Conservation (phyloP, 768 basidiomycete genomes). For the Roridomyces roridus region DNA sequence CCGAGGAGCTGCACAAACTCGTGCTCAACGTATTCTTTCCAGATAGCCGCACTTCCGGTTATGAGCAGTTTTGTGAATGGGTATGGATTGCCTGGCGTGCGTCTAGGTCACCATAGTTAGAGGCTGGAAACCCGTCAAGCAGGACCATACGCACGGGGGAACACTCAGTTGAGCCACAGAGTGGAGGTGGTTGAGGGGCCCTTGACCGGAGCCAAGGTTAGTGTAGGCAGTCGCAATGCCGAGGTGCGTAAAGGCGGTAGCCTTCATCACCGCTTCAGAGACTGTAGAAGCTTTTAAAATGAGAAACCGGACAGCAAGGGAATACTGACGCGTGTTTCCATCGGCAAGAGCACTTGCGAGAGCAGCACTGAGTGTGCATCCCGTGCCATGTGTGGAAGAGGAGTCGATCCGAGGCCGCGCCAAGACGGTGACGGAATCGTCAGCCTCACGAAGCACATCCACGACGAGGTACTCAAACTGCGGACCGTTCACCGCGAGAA, state of each 20-base stretch:
- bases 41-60: conserved; percentile 54
- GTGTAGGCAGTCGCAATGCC: conserved; percentile 71
- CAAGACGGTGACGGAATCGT: conserved; percentile 52
- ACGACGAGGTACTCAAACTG: conserved; percentile 52
- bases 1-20: conserved; percentile 83
- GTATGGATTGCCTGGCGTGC: conserved; percentile 63
- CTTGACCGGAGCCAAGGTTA: conserved; percentile 75
- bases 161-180: conserved; percentile 54
- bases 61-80: conserved; percentile 75
- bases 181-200: conserved; percentile 89
- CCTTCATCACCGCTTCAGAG: conserved; percentile 61
- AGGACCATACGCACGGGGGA: conserved; percentile 44
- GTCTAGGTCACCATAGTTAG: conserved; percentile 42
- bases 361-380: conserved; percentile 89
- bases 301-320: neutral
- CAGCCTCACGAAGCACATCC: conserved; percentile 61
- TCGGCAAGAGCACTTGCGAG: conserved; percentile 70
- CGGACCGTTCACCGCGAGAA: conserved; percentile 42
- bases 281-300: conserved; percentile 41
- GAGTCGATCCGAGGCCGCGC: conserved; percentile 68
- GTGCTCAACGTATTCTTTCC: conserved; percentile 84
- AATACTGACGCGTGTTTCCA: conserved; percentile 48
- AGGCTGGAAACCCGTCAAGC: neutral
- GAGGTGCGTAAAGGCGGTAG: conserved; percentile 72
- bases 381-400: conserved; percentile 87